Percentiles rank a stretch among this genome's conserved stretches.
Conservation (phyloP, 139 green algal genomes). For the Choricystis sp. region DNA sequence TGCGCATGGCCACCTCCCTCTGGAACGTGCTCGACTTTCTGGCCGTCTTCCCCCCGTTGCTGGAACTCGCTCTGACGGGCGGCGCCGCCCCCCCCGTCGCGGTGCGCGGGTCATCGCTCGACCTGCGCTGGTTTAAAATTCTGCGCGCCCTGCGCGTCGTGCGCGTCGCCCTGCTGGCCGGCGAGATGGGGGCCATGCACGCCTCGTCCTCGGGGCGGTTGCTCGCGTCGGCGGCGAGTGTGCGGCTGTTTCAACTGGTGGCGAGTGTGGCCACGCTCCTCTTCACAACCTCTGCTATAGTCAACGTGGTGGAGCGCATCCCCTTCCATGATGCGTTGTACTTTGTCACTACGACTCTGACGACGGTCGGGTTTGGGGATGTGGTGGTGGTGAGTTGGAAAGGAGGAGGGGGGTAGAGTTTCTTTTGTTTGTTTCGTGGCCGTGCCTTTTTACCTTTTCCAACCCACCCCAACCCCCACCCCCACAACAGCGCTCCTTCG, state of each 20-base stretch:
- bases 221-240: slow-evolving; percentile 35
- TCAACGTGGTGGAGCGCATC: slow-evolving; percentile 45
- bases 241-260: slow-evolving; percentile 53
- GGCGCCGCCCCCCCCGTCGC: slow-evolving; percentile 1
- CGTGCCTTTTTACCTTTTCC: no score
- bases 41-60: slow-evolving; percentile 46
- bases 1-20: slow-evolving; percentile 14
- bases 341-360: slow-evolving; percentile 56
- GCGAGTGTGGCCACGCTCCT: slow-evolving; percentile 47
- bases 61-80: slow-evolving; percentile 23
- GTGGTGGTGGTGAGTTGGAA: slow-evolving; percentile 34
- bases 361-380: slow-evolving; percentile 54
- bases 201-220: slow-evolving; percentile 18
- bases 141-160: slow-evolving; percentile 56
- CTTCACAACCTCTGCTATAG: slow-evolving; percentile 25
- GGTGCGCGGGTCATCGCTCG: slow-evolving; percentile 10
- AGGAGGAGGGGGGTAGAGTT: no score
- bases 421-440: no score
- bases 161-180: slow-evolving; percentile 40
- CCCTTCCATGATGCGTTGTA: slow-evolving; percentile 67
- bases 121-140: slow-evolving; percentile 56
- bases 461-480: no score
- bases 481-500: no score
- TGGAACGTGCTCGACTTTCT: slow-evolving; percentile 49
- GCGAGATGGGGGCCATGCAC: slow-evolving; percentile 45